These are phyloP conservation scores for Alternaria ventricosa DNA, from an alignment of 2,329 filamentous ascomycete species.

Conservation along the genomic window DNA sequence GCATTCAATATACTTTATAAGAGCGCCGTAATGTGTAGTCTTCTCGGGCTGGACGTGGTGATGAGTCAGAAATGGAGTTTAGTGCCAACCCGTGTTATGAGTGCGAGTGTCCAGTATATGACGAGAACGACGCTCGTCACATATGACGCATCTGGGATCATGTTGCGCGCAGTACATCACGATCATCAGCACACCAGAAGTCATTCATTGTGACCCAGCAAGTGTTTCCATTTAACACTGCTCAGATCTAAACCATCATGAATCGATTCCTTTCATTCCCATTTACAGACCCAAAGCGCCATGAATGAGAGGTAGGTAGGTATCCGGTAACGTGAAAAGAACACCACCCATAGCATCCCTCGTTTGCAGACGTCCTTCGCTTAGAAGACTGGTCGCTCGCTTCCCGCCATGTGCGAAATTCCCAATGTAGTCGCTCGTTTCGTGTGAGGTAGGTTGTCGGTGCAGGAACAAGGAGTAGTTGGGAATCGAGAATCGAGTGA, in stretches of 20 bases:
- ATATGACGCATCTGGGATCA: neutral
- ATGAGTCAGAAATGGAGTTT: neutral
- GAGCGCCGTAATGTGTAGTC: neutral
- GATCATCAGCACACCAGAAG: neutral
- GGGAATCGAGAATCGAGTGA: constrained; percentile 45
- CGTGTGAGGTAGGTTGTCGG: constrained; percentile 21
- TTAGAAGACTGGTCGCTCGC: constrained; percentile 35
- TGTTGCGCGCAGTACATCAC: constrained; percentile 1
- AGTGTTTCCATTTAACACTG: constrained; percentile 45
- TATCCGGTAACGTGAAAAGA: constrained; percentile 33
- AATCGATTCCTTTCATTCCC: constrained; percentile 27
- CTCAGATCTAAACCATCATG: constrained; percentile 47
- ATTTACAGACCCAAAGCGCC: constrained; percentile 48
- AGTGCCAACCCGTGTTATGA: neutral
- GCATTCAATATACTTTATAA: neutral
- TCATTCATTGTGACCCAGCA: constrained; percentile 41
- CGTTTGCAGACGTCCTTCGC: constrained; percentile 30
- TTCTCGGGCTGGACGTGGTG: neutral
- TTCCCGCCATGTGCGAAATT: constrained; percentile 39
- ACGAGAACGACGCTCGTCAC: neutral
- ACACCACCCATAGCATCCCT: constrained; percentile 33
- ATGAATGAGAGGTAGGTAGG: constrained; percentile 35
- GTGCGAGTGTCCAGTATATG: neutral
- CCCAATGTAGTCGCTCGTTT: constrained; percentile 36
- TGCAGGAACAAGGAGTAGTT: constrained; percentile 29